Evolutionary conservation across 139 green algal genomes (phyloP).

Genomic region (Tetradesmus obliquus): DNA sequence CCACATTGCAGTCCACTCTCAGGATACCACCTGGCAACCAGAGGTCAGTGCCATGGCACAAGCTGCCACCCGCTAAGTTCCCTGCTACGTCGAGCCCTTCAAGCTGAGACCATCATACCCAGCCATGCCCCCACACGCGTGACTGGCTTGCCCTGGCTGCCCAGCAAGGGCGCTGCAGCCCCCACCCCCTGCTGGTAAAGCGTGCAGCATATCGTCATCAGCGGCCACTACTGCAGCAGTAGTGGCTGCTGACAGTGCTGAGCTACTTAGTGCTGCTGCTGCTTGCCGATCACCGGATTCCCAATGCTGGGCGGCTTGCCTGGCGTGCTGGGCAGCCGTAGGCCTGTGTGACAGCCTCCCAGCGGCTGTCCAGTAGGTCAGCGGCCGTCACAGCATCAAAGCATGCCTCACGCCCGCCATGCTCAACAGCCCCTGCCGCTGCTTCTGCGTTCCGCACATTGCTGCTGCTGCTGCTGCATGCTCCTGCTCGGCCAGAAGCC

Average conservation of each 20-base stretch:
- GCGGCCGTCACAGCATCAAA: not conserved
- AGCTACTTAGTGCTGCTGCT: not conserved
- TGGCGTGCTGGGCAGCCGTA: not conserved
- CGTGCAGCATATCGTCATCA: not conserved
- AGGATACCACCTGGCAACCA: too few relatives aligned
- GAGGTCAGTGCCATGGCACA: too few relatives aligned
- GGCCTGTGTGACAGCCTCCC: not conserved
- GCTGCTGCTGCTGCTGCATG: not conserved
- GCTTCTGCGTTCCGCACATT: not conserved
- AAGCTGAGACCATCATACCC: too few relatives aligned
- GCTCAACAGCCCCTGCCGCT: too few relatives aligned
- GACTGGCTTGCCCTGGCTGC: not conserved
- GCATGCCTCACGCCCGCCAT: not conserved
- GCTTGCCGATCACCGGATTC: not conserved
- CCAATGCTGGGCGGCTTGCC: too few relatives aligned
- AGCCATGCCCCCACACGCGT: too few relatives aligned
- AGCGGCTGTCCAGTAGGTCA: slow-evolving; percentile 16
- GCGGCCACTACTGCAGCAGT: too few relatives aligned
- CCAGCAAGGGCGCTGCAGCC: not conserved
- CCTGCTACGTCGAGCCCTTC: too few relatives aligned
- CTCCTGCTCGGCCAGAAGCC: not conserved
- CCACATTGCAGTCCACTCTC: too few relatives aligned
- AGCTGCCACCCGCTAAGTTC: too few relatives aligned
- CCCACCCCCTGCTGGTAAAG: too few relatives aligned
- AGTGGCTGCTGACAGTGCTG: not conserved